Evolutionary conservation across 768 basidiomycete species (phyloP).

Genomic region (Kwoniella shandongensis): DNA sequence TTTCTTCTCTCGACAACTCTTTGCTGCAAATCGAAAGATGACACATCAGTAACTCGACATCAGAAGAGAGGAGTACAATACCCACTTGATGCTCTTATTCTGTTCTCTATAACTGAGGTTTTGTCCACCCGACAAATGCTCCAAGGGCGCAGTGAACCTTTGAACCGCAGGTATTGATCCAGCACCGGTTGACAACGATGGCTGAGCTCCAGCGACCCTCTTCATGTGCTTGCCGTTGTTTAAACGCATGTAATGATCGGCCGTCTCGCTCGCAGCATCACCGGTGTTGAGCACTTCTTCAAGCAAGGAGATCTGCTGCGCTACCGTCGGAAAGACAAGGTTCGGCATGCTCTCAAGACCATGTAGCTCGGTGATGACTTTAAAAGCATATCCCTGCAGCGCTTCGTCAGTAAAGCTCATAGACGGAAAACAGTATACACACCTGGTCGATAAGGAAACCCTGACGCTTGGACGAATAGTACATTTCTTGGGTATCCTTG

Average conservation of each 20-base stretch:
- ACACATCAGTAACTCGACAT: background rate
- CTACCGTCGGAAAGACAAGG: slow-evolving; percentile 84
- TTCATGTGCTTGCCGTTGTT: slow-evolving; percentile 42
- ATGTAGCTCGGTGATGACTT: slow-evolving; percentile 96
- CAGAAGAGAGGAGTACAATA: slow-evolving; percentile 1
- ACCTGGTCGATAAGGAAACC: slow-evolving; percentile 95
- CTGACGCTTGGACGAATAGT: slow-evolving; percentile 96
- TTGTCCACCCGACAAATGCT: slow-evolving; percentile 52
- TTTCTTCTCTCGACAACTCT: slow-evolving; percentile 41
- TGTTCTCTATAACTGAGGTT: slow-evolving; percentile 54
- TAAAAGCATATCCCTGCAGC: slow-evolving; percentile 84
- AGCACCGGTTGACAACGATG: slow-evolving; percentile 3
- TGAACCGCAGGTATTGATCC: slow-evolving; percentile 38
- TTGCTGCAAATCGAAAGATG: slow-evolving; percentile 30
- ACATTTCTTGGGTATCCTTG: slow-evolving; percentile 99
- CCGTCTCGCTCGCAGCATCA: slow-evolving; percentile 63
- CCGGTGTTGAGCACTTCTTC: slow-evolving; percentile 86
- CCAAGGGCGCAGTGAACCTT: slow-evolving; percentile 49
- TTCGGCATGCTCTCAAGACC: slow-evolving; percentile 82
- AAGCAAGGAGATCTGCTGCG: slow-evolving; percentile 95
- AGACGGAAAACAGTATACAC: slow-evolving; percentile 2
- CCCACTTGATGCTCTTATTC: slow-evolving; percentile 54
- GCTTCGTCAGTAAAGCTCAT: slow-evolving; percentile 3
- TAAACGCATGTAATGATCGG: slow-evolving; percentile 46
- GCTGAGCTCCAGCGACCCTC: slow-evolving; percentile 20